Percentiles rank a stretch among this genome's conserved stretches.
These are phyloP conservation scores for Pleurotus cornucopiae DNA, from an alignment of 768 basidiomycete species.

Conservation along the genomic window DNA sequence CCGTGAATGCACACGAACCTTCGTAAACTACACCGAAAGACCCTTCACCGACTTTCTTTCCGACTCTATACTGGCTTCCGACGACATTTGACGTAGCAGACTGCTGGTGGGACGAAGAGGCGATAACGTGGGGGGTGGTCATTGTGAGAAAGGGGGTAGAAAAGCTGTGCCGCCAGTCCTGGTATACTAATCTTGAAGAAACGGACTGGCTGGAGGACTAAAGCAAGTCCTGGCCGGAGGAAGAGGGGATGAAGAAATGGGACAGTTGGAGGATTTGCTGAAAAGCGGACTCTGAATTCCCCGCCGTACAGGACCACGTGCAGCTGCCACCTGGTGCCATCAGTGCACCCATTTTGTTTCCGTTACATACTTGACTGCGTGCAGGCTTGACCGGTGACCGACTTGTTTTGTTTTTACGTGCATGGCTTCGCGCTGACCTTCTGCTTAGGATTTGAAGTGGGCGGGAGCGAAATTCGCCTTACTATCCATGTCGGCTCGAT, in stretches of 20 bases:
- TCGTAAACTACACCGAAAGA: conserved; percentile 98
- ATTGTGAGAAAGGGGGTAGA: conserved; percentile 30
- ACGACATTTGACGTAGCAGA: conserved; percentile 67
- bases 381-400: too few relatives aligned
- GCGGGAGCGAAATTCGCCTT: too few relatives aligned
- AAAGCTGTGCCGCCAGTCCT: conserved; percentile 19
- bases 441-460: too few relatives aligned
- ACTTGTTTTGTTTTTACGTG: too few relatives aligned
- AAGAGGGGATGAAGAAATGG: neutral
- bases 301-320: too few relatives aligned
- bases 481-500: too few relatives aligned
- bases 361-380: too few relatives aligned
- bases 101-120: conserved; percentile 67
- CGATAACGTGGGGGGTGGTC: conserved; percentile 83
- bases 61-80: conserved; percentile 81
- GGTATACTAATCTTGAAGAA: conserved; percentile 15
- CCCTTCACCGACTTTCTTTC: conserved; percentile 99
- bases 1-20: conserved; percentile 44
- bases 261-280: conserved; percentile 4
- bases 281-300: conserved; percentile 7
- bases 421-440: too few relatives aligned
- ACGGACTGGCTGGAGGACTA: conserved; percentile 12
- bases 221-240: conserved; percentile 2
- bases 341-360: too few relatives aligned
- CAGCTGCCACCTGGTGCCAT: too few relatives aligned